phyloP scores from a whole-genome alignment of 306 rosid genomes.

The Nissolia schottii region DNA sequence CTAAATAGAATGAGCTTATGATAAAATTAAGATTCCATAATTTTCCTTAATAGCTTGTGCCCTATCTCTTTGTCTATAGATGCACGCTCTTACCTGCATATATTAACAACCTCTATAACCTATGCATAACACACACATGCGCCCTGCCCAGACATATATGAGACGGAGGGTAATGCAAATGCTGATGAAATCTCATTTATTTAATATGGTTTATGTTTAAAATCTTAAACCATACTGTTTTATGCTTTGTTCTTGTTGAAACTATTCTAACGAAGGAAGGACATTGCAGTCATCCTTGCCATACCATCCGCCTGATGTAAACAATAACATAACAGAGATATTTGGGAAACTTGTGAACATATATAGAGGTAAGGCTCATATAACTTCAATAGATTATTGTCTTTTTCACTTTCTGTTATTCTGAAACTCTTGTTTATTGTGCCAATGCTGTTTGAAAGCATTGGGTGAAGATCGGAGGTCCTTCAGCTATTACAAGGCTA shows the following conservation, averaged over 20 bases:
- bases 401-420: not conserved
- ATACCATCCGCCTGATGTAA: slow-evolving; percentile 78
- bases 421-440: slow-evolving; percentile 26
- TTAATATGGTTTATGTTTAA: not conserved
- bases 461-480: slow-evolving; percentile 92
- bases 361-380: slow-evolving; percentile 62
- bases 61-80: not conserved
- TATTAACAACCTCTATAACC: not conserved
- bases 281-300: slow-evolving; percentile 45
- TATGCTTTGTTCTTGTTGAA: slow-evolving; percentile 14
- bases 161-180: not conserved
- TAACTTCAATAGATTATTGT: not conserved
- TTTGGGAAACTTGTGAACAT: slow-evolving; percentile 83
- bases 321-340: slow-evolving; percentile 73
- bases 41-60: not conserved
- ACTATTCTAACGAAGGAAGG: slow-evolving; percentile 11
- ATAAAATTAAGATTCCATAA: not conserved
- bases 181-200: not conserved
- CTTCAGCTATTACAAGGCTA: slow-evolving; percentile 91
- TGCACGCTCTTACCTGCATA: not conserved
- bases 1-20: slow-evolving; percentile 4
- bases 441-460: slow-evolving; percentile 47
- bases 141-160: no score
- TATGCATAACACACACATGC: not conserved
- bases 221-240: not conserved